Base-by-base conservation (phyloP, 2,329 filamentous ascomycete species). In the Ophiostoma sp. region DNA sequence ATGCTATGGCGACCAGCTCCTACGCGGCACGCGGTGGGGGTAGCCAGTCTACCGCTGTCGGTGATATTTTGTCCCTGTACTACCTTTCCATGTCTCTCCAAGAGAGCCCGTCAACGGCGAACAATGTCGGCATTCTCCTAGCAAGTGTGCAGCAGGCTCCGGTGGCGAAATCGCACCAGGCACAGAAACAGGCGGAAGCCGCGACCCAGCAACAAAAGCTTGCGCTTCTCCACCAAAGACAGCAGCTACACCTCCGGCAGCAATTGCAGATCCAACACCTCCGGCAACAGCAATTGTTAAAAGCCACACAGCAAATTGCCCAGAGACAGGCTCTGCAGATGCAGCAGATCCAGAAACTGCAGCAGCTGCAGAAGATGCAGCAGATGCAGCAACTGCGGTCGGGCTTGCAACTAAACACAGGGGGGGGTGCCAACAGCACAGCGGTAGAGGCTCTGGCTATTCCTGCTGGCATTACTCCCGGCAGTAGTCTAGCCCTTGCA, bases 61-160 rank as follows among this genome's bases (percentile, higher is more conserved):
- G 93, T 60, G 95, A 99, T 76, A 98, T 99, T 52, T 81, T 99
- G 48, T 92, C 94, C 1, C 85, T 99, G 15, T 99, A 99, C 78
- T 99, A 99, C 76, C 84, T 99, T 2, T 99, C 95, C 0, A 82
- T 99, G 3, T 96, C 95, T 0, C 84, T 99, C 2, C 95, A 97
- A 73, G 94, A 95, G 67, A 98, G 95, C 76, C 95, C 95, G 1
- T 99, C 95, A 0, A 99, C 95, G 0, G 95, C 95, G 0, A 99
- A 99, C 78, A 99, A 99, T 77, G 94, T 99, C 15, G 95, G 95
- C 3, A 99, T 99, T 70, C 84, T 99, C 36, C 87, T 99, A n/a
- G 95, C 95, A 5, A 92, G 95, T 70, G 91, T 98, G 27, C 95
- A 97, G 76, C 93, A 96, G 75, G 78, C 72, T 0, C 62, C 70